phyloP scores from a whole-genome alignment of 768 basidiomycete species.

The Leucocoprinus sp. region DNA sequence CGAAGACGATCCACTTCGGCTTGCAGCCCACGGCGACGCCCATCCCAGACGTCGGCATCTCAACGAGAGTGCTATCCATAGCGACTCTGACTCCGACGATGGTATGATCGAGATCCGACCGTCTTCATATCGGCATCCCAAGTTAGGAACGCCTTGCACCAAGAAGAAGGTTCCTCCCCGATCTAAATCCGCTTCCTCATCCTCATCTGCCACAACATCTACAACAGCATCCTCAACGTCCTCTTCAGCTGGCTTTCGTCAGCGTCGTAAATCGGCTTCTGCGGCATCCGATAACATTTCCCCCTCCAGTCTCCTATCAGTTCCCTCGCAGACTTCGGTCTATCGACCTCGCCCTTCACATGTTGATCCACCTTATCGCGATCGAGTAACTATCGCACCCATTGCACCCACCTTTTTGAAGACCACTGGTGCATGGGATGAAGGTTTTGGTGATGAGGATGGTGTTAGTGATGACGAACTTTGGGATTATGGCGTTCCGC shows the following conservation, averaged over 20 bases:
- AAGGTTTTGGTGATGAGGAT: slow-evolving; percentile 40
- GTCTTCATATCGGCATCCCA: slow-evolving; percentile 16
- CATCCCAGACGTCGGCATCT: slow-evolving; percentile 19
- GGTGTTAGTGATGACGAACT: slow-evolving; percentile 27
- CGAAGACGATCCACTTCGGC: slow-evolving; percentile 23
- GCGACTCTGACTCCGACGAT: slow-evolving; percentile 35
- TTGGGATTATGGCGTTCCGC: slow-evolving; percentile 15
- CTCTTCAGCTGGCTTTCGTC: slow-evolving; percentile 28
- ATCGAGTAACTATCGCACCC: slow-evolving; percentile 37
- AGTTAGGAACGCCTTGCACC: slow-evolving; percentile 14
- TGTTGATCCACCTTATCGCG: slow-evolving; percentile 16
- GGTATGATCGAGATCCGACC: slow-evolving; percentile 61
- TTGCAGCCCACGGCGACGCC: slow-evolving; percentile 15
- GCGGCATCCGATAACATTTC: slow-evolving; percentile 19
- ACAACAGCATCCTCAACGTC: slow-evolving; percentile 37
- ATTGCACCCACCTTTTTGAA: slow-evolving; percentile 77
- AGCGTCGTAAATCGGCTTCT: slow-evolving; percentile 15
- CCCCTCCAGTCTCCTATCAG: slow-evolving; percentile 17
- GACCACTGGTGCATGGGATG: slow-evolving; percentile 51
- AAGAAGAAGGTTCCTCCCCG: slow-evolving; percentile 21
- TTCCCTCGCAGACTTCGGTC: slow-evolving; percentile 17
- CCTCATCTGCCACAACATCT: slow-evolving; percentile 30
- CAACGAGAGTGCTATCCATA: slow-evolving; percentile 25
- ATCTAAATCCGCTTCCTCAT: slow-evolving; percentile 37
- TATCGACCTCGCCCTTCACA: slow-evolving; percentile 19